Evolutionary conservation across 1,139 yeast genomes (phyloP).

Genomic region (Pichia sp.): DNA sequence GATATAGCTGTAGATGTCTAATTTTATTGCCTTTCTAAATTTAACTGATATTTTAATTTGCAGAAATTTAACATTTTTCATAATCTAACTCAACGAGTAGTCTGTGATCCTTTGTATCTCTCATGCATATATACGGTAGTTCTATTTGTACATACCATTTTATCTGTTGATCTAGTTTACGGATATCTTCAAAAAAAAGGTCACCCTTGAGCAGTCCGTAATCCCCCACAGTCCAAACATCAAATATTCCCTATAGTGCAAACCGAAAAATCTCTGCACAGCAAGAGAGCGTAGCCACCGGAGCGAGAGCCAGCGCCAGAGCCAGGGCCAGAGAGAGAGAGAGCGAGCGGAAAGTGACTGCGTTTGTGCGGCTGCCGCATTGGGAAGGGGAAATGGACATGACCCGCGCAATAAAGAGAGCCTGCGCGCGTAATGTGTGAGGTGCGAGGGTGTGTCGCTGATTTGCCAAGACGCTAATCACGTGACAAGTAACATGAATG

Average conservation of each 20-base stretch:
- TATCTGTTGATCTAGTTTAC: slow-evolving; percentile 13
- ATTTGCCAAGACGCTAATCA: not conserved
- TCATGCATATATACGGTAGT: not conserved
- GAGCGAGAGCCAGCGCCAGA: too few species aligned
- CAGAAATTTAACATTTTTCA: not conserved
- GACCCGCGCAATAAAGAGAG: not conserved
- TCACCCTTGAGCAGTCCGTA: not conserved
- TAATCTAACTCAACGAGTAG: not conserved
- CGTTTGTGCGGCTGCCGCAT: too few species aligned
- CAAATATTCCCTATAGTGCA: not conserved
- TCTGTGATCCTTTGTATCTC: not conserved
- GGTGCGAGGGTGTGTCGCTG: slow-evolving; percentile 5
- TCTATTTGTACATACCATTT: slow-evolving; percentile 13
- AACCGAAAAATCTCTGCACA: slow-evolving; percentile 3
- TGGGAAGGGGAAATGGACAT: too few species aligned
- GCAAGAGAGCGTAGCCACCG: too few species aligned
- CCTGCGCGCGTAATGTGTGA: not conserved
- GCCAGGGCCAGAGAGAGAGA: not conserved
- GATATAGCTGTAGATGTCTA: too few species aligned
- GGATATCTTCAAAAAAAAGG: slow-evolving; percentile 2
- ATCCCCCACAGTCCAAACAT: not conserved
- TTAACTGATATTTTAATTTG: too few species aligned
- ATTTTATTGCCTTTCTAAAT: too few species aligned
- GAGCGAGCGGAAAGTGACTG: not conserved
- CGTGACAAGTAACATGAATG: not conserved